Base-by-base conservation (phyloP, 805 yeast genomes). In the Sugiyamaella lignohabitans region DNA sequence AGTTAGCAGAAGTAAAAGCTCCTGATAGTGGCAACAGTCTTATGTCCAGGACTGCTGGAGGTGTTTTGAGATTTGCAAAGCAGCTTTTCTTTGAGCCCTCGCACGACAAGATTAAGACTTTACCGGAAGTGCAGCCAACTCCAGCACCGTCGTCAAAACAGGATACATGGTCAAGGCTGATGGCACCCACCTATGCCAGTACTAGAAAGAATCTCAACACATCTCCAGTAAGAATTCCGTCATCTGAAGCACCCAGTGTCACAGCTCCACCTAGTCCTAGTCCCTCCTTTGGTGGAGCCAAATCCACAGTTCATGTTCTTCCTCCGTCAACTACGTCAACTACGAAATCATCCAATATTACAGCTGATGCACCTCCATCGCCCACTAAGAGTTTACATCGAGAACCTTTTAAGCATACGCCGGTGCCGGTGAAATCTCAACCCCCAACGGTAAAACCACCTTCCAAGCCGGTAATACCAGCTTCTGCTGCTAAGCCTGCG, bases 141-240 rank as follows among this genome's bases (percentile, higher is more conserved):
- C 38, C 23, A 22, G 23, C 4, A 4, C 23, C 6, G 30, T 35
- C 24, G 8, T n/a, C n/a, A n/a, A 27, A 43, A 35, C 20, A 21
- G 6, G 50, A 30, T 24, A 36, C 43, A 8, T 10, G 49, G 1
- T 38, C 48, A 2, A 24, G 56, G 24, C 47, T 52, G 5, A 47
- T 50, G 52, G 56, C 53, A 4, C 56, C 56, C 2, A 52, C 56
- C 14, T 45, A 34, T 37, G 53, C 56, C 8, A 32, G 52, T 19
- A 40, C 46, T 5, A 27, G 43, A 18, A 44, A 30, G 21, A 38
- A 48, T 5, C 16, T 11, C n/a, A n/a, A n/a, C n/a, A n/a, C n/a
- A n/a, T 29, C 52, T 11, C 41, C 41, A 19, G 6, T 18, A 14
- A 35, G 21, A 35, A 27, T 27, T 6, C 30, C 30, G n/a, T n/a